Percentiles rank a stretch among this genome's conserved stretches.
Evolutionary conservation across 148 eudicot genomes (phyloP).

Genomic region (Rhododendron ferrugineum): DNA sequence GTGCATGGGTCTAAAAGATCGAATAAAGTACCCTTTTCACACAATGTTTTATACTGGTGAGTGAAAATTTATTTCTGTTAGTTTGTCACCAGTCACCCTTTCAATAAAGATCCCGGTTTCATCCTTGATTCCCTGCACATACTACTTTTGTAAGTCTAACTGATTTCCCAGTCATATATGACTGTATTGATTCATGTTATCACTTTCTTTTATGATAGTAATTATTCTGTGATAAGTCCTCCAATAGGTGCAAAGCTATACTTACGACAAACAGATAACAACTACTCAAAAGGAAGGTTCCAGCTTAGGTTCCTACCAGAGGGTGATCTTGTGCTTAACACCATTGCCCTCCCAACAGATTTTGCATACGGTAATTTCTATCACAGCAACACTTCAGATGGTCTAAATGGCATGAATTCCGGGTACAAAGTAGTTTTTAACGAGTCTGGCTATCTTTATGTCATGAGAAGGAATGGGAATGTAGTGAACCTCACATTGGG

Average conservation of each 20-base stretch:
- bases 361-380: background rate
- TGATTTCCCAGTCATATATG: too few species aligned
- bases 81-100: too few species aligned
- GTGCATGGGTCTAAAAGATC: too few species aligned
- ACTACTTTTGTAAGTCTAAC: too few species aligned
- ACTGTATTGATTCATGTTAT: too few species aligned
- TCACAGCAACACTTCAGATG: background rate
- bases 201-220: too few species aligned
- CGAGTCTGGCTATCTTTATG: slow-evolving; percentile 5
- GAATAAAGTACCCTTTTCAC: too few species aligned
- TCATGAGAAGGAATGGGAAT: slow-evolving; percentile 6
- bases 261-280: slow-evolving; percentile 9
- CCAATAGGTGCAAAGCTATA: background rate
- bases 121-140: too few species aligned
- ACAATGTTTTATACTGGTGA: too few species aligned
- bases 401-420: background rate
- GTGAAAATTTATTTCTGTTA: too few species aligned
- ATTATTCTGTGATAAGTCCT: too few species aligned
- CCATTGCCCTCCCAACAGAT: background rate
- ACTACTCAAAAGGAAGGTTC: slow-evolving; percentile 24
- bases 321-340: slow-evolving; percentile 19
- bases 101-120: too few species aligned
- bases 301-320: slow-evolving; percentile 14
- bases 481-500: background rate
- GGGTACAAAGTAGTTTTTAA: slow-evolving; percentile 11